Base-by-base conservation (phyloP, 768 basidiomycete genomes). In the Hortiboletus campestris region DNA sequence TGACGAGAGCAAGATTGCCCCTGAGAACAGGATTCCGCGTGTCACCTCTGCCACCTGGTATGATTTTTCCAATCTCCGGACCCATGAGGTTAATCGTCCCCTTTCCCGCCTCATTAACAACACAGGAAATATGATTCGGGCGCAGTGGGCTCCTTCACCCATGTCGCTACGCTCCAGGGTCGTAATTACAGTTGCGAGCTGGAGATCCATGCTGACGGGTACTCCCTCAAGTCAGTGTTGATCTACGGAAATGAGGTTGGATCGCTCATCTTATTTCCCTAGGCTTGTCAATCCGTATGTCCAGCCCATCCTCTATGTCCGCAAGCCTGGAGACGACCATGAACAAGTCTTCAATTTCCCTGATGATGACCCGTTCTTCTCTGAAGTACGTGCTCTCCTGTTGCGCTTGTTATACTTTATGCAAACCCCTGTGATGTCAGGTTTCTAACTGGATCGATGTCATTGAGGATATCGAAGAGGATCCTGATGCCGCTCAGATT, bases 241-340 rank as follows among this genome's bases (percentile, higher is more conserved):
- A 41, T 28, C 32, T 44, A 52, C 50, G 59, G 38, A 49, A 44
- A 58, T 46, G 57, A 56, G 46, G 12, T 45, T 12, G 16, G 25
- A 55, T 56, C 29, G 20, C 38, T 61, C 35, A 55, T 46, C 34
- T 51, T 13, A 36, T 55, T 62, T 39, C n/a, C 49, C n/a, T 53
- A 91, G 89, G 72, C 79, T 93, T 41, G 86, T 90, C 47, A 91
- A 98, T 74, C 95, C 96, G 17, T 98, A 98, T 75, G 91, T 95
- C 53, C 84, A 88, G 63, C 96, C 96, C 7, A 80, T 89, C 7
- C 84, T 98, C 34, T 87, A 88, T 68, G 79, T 98, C 60, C 91
- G 96, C 64, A 83, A 78, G 66, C 91, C 91, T 5, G 92, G 89
- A 50, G 86, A 86, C 66, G 90, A 93, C 66, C 74, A 79, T 50